Percentiles rank a stretch among this genome's conserved stretches.
Conservation (phyloP, 345 rosid species). For the Aethionema arabicum region DNA sequence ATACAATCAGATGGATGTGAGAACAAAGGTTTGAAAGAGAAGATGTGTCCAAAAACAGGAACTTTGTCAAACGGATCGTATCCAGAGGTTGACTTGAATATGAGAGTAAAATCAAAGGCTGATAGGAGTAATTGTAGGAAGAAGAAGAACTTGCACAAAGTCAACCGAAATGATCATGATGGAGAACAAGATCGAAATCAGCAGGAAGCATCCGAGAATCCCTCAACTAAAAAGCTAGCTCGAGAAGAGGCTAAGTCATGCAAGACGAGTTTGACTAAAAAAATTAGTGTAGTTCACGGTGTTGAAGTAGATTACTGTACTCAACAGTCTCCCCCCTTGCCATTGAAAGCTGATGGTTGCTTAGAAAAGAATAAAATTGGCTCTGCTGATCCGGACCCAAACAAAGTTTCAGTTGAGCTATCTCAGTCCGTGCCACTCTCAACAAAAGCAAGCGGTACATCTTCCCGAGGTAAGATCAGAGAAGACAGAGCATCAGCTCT, state of each 20-base stretch:
- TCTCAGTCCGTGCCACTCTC: constrained; percentile 40
- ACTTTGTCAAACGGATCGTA: constrained; percentile 34
- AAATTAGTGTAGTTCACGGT: constrained; percentile 32
- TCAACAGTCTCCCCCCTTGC: constrained; percentile 47
- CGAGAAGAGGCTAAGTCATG: constrained; percentile 38
- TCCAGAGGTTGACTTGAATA: constrained; percentile 32
- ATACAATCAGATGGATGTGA: constrained; percentile 34
- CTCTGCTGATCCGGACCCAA: constrained; percentile 31
- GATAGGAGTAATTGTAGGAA: constrained; percentile 35
- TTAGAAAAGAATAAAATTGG: constrained; percentile 33
- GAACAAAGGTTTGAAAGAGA: constrained; percentile 37
- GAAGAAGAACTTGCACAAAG: constrained; percentile 37
- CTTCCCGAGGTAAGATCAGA: constrained; percentile 34
- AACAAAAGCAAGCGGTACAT: constrained; percentile 35
- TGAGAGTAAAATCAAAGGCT: constrained; percentile 35
- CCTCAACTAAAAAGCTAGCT: constrained; percentile 27
- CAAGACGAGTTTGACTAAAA: constrained; percentile 44
- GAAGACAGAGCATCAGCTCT: constrained; percentile 39
- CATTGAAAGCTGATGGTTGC: constrained; percentile 41
- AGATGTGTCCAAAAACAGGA: constrained; percentile 27
- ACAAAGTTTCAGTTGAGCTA: constrained; percentile 36
- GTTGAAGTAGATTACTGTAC: constrained; percentile 32
- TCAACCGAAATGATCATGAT: constrained; percentile 25
- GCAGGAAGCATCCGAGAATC: constrained; percentile 28
- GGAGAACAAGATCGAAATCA: constrained; percentile 33